Percentiles rank a stretch among this genome's conserved stretches.
Evolutionary conservation across 2,329 filamentous ascomycete species (phyloP).

Genomic region (Nigrograna mackinnonii): DNA sequence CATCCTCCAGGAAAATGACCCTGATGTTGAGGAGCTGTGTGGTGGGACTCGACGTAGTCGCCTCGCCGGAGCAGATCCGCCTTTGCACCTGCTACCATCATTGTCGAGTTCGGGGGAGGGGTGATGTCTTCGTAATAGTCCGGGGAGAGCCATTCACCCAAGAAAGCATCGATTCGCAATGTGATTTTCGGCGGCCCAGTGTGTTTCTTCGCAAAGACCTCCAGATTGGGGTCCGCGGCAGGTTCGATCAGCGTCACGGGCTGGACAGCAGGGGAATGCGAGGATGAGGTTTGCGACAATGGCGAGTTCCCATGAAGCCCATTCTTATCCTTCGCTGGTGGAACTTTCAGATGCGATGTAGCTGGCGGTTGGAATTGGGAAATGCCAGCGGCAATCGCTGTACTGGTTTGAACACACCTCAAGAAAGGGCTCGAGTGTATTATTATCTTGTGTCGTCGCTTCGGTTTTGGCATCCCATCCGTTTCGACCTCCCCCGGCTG

Average conservation of each 20-base stretch:
- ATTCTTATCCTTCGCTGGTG: conserved; percentile 11
- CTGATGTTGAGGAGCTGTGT: conserved; percentile 15
- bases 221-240: conserved; percentile 40
- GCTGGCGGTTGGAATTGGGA: conserved; percentile 61
- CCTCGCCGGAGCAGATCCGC: conserved; percentile 80
- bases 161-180: conserved; percentile 85
- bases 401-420: conserved; percentile 88
- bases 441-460: conserved; percentile 73
- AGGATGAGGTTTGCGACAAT: conserved; percentile 12
- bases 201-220: conserved; percentile 33
- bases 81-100: conserved; percentile 90
- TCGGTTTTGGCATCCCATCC: conserved; percentile 47
- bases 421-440: conserved; percentile 94
- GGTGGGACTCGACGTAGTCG: conserved; percentile 59
- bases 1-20: conserved; percentile 61
- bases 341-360: conserved; percentile 22
- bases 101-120: conserved; percentile 79
- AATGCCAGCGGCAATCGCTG: conserved; percentile 85
- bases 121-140: conserved; percentile 94
- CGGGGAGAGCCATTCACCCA: conserved; percentile 93
- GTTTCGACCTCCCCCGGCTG: not conserved
- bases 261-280: conserved; percentile 18
- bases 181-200: conserved; percentile 39
- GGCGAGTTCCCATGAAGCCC: conserved; percentile 4
- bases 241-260: conserved; percentile 30